Base-by-base conservation (phyloP, 495 filamentous ascomycete species). In the Pyrenula massariospora region DNA sequence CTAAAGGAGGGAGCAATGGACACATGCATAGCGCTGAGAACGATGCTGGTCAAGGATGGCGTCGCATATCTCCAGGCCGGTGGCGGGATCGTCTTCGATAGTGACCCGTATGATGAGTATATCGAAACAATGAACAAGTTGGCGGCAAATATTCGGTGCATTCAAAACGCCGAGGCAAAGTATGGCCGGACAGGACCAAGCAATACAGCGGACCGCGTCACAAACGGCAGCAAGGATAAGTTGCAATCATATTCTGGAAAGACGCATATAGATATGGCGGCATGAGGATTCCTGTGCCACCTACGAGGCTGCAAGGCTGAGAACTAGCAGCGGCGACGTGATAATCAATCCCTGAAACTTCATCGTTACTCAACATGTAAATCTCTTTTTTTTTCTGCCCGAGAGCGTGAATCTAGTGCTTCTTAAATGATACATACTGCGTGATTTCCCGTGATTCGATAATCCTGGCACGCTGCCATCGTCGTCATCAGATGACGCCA, bases 61-160 rank as follows among this genome's bases (percentile, higher is more conserved):
- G 76, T 91, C 47, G 92, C 90, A 21, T 97, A 95, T 70, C 76
- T 98, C 47, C 94, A 97, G 66, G 93, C 93, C 31, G 89, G 89
- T n/a, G 93, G 93, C 48, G 93, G 93, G 15, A 97, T 98, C 64
- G 93, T 98, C 21, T 96, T 93, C 68, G 93, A 98, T 68, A 91
- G 86, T 12, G 93, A 95, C 66, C 84, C 84, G 48, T 89, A 91
- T 63, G 93, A 98, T 57, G 93, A 97, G 73, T 97, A 86, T 73
- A 76, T 92, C 65, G 93, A 98, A 81, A 98, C 93, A 49, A 85
- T 98, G 72, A 96, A 98, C 72, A 98, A 98, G 77, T 73, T 96
- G 23, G 83, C 86, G 19, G 89, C 87, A 31, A 95, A 91, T 68
- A 87, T 94, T 73, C 77, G 84, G 25, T 92, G 89, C 68, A 92